Evolutionary conservation across 805 yeast species (phyloP).

Genomic region (Zygotorulaspora florentina): DNA sequence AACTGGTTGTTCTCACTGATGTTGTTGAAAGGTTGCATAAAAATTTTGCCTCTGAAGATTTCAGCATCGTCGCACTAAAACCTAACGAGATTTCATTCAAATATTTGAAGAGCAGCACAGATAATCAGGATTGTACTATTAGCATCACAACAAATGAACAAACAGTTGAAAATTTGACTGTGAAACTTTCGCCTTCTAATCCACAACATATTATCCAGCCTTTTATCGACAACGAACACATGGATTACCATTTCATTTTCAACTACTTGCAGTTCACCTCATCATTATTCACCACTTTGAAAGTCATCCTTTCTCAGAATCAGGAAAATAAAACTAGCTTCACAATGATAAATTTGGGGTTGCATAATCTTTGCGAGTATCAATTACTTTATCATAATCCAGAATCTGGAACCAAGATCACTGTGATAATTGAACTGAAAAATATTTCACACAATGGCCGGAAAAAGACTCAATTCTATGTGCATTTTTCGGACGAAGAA

Average conservation of each 20-base stretch:
- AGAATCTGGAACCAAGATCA: slow-evolving; percentile 26
- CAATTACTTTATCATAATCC: slow-evolving; percentile 29
- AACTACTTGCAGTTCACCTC: slow-evolving; percentile 36
- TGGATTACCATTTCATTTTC: slow-evolving; percentile 34
- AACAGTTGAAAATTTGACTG: slow-evolving; percentile 28
- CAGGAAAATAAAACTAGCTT: slow-evolving; percentile 10
- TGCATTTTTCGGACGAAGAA: slow-evolving; percentile 33
- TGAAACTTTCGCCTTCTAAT: slow-evolving; percentile 30
- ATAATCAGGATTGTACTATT: slow-evolving; percentile 33
- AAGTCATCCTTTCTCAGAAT: slow-evolving; percentile 16
- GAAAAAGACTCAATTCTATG: slow-evolving; percentile 24
- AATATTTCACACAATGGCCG: slow-evolving; percentile 28
- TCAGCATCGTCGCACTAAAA: slow-evolving; percentile 30
- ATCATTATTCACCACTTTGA: slow-evolving; percentile 24
- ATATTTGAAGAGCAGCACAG: slow-evolving; percentile 27
- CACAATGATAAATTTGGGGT: slow-evolving; percentile 24
- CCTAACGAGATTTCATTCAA: slow-evolving; percentile 36
- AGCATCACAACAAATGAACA: slow-evolving; percentile 29
- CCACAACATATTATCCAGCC: slow-evolving; percentile 35
- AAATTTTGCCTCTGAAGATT: slow-evolving; percentile 32
- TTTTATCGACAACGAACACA: slow-evolving; percentile 27
- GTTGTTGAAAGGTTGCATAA: slow-evolving; percentile 34
- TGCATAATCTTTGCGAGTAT: slow-evolving; percentile 31
- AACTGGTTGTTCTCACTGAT: slow-evolving; percentile 32
- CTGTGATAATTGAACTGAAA: slow-evolving; percentile 28